A percentile compares a stretch with the other conserved stretches of the same genome.
These are phyloP conservation scores for Pseudodiploospora longispora DNA, from an alignment of 2,329 filamentous ascomycete species.

Conservation along the genomic window DNA sequence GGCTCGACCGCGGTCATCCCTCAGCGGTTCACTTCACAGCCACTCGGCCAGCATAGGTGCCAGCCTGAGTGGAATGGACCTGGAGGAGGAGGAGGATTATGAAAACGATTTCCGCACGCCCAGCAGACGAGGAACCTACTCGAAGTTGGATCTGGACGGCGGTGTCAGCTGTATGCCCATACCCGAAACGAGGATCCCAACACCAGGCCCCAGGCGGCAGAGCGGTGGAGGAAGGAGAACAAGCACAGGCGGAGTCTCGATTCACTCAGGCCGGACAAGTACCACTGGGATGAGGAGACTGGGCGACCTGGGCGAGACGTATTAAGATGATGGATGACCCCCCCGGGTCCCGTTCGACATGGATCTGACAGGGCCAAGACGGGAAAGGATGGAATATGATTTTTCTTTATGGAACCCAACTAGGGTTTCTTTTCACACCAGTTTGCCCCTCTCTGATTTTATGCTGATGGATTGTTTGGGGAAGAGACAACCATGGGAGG, in stretches of 20 bases:
- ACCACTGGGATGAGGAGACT: constrained; percentile 31
- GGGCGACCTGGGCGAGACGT: constrained; percentile 47
- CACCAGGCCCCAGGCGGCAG: constrained; percentile 35
- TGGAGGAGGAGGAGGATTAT: constrained; percentile 34
- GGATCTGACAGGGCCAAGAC: too few species aligned
- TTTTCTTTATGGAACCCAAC: too few species aligned
- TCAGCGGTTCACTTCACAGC: constrained; percentile 55
- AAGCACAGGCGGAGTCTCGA: constrained; percentile 28
- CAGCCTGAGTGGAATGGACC: constrained; percentile 49
- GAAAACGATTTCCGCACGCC: constrained; percentile 40
- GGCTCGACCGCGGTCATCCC: constrained; percentile 62
- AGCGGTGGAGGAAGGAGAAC: constrained; percentile 36
- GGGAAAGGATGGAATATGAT: too few species aligned
- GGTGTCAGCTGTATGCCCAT: constrained; percentile 31
- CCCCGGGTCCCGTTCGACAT: too few species aligned
- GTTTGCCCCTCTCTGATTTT: constrained; percentile 1
- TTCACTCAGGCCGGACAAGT: constrained; percentile 19
- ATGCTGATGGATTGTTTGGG: constrained; percentile 8
- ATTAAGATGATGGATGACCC: constrained; percentile 23
- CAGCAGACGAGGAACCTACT: constrained; percentile 47
- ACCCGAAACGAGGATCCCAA: constrained; percentile 38
- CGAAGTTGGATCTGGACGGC: constrained; percentile 36
- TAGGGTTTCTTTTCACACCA: too few species aligned
- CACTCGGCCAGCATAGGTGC: constrained; percentile 49
- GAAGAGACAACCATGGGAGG: constrained; percentile 16